These are phyloP conservation scores for Fusarium domesticum DNA, from an alignment of 2,329 filamentous ascomycete genomes.

Conservation along the genomic window DNA sequence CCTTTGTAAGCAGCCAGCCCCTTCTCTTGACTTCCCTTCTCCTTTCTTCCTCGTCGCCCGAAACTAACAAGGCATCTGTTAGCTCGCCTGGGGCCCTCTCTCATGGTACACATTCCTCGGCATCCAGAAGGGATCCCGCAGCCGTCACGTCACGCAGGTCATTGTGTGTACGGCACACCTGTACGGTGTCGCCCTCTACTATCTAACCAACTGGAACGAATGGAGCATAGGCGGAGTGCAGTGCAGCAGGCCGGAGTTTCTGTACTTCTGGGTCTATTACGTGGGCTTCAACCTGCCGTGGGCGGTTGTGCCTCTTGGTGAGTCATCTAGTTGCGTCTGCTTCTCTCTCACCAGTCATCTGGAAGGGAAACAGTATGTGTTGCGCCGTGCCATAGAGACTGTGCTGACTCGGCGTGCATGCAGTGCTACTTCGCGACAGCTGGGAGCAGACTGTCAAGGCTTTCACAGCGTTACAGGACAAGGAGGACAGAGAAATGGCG, in stretches of 20 bases:
- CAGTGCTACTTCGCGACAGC: constrained; percentile 35
- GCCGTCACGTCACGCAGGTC: constrained; percentile 51
- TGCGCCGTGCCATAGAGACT: not conserved
- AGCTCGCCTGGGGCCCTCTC: constrained; percentile 58
- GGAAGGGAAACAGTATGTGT: not conserved
- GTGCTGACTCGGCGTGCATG: constrained; percentile 12
- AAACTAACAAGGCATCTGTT: not conserved
- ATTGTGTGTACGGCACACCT: constrained; percentile 52
- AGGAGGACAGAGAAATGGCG: constrained; percentile 18
- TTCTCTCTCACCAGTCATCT: not conserved
- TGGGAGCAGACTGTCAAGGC: constrained; percentile 28
- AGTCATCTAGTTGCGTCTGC: constrained; percentile 28
- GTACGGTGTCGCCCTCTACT: constrained; percentile 63
- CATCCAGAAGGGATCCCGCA: constrained; percentile 42
- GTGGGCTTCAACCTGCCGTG: constrained; percentile 60
- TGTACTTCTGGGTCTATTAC: constrained; percentile 65
- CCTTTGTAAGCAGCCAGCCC: constrained; percentile 55
- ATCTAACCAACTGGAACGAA: constrained; percentile 54
- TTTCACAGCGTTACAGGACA: constrained; percentile 26
- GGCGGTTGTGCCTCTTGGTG: constrained; percentile 54
- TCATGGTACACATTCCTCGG: constrained; percentile 48
- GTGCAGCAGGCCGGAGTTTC: constrained; percentile 56
- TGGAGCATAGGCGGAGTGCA: constrained; percentile 42
- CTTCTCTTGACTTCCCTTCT: not conserved
- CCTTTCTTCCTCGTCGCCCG: constrained; percentile 1